Percentiles rank a stretch among this genome's conserved stretches.
Conservation (phyloP, 1,284 basidiomycete species). For the Golubevia sp. region DNA sequence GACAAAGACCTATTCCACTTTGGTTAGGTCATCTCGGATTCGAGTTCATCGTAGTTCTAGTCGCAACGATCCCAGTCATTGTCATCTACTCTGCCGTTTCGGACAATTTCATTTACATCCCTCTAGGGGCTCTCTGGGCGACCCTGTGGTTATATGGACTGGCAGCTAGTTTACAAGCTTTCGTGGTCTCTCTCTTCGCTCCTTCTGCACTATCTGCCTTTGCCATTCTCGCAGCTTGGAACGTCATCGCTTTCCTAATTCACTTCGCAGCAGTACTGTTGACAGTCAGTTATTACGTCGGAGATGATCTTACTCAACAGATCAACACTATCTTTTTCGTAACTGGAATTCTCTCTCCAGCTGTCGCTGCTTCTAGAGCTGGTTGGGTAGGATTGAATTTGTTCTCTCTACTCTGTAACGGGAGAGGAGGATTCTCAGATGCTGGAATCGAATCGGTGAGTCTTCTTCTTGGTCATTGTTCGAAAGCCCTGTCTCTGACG, state of each 20-base stretch:
- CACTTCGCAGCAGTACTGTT: slow-evolving; percentile 70
- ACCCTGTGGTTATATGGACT: slow-evolving; percentile 75
- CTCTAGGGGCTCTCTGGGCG: slow-evolving; percentile 69
- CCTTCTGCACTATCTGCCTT: slow-evolving; percentile 75
- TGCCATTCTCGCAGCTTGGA: slow-evolving; percentile 74
- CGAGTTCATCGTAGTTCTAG: slow-evolving; percentile 70
- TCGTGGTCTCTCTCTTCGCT: slow-evolving; percentile 20
- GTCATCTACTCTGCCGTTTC: slow-evolving; percentile 69
- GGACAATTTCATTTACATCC: slow-evolving; percentile 74
- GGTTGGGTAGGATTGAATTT: slow-evolving; percentile 75
- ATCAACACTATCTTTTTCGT: slow-evolving; percentile 74
- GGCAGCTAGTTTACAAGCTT: slow-evolving; percentile 49
- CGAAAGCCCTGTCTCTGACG: neutral
- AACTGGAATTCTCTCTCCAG: slow-evolving; percentile 71
- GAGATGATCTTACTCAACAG: slow-evolving; percentile 65
- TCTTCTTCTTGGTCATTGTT: neutral
- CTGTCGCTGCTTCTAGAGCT: slow-evolving; percentile 73
- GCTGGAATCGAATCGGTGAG: slow-evolving; percentile 15
- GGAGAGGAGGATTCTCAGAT: slow-evolving; percentile 65
- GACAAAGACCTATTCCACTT: slow-evolving; percentile 72
- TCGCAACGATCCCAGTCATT: slow-evolving; percentile 70
- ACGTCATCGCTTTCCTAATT: slow-evolving; percentile 74
- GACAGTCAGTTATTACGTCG: slow-evolving; percentile 73
- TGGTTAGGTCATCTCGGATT: slow-evolving; percentile 80
- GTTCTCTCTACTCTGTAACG: slow-evolving; percentile 75